A percentile compares a stretch with the other conserved stretches of the same genome.
Conservation (phyloP, 2,329 filamentous ascomycete genomes). For the Lasiodiplodia citricola region DNA sequence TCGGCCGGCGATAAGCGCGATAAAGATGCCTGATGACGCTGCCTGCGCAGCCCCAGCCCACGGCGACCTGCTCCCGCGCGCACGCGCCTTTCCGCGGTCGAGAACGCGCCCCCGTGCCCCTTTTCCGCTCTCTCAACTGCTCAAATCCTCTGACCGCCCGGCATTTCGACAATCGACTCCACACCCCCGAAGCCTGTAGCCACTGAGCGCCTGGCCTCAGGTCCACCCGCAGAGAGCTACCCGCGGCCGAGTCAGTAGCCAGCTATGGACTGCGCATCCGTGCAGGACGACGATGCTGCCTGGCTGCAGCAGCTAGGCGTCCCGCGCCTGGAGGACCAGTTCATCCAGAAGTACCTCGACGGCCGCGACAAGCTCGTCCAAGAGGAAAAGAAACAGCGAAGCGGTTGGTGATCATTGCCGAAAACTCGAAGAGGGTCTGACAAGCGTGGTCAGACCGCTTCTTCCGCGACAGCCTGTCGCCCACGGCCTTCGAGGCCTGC, state of each 20-base stretch:
- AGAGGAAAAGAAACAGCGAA: constrained; percentile 81
- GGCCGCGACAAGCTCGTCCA: constrained; percentile 77
- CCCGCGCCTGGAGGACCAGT: constrained; percentile 64
- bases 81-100: constrained; percentile 14
- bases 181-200: constrained; percentile 11
- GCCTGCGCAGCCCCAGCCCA: not conserved
- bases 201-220: constrained; percentile 16
- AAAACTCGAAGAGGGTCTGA: constrained; percentile 34
- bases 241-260: constrained; percentile 6
- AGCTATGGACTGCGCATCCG: constrained; percentile 23
- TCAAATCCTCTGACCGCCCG: constrained; percentile 25
- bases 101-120: constrained; percentile 9
- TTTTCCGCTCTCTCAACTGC: constrained; percentile 22
- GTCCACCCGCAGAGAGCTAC: constrained; percentile 3
- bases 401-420: constrained; percentile 61
- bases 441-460: constrained; percentile 60
- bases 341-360: constrained; percentile 80
- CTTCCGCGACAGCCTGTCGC: constrained; percentile 77
- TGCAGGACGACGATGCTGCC: constrained; percentile 38
- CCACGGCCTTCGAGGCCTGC: constrained; percentile 77
- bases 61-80: not conserved
- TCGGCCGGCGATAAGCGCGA: constrained; percentile 18
- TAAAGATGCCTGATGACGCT: constrained; percentile 6
- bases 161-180: constrained; percentile 15
- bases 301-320: constrained; percentile 51